These are phyloP conservation scores for Eucalyptus melliodora DNA, from an alignment of 345 rosid genomes.

Conservation along the genomic window DNA sequence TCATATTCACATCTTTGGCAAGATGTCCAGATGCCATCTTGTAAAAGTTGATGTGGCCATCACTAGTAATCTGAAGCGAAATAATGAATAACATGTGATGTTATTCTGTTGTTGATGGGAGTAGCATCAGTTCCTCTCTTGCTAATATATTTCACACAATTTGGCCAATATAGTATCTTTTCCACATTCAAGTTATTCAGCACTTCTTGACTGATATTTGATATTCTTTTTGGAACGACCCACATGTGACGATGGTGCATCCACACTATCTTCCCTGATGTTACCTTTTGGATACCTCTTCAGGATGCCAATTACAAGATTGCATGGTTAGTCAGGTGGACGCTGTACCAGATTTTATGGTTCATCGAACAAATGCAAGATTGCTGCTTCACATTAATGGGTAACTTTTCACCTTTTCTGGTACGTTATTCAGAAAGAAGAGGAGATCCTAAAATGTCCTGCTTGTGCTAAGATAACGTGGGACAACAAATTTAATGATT, in stretches of 20 bases:
- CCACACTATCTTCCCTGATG: not conserved
- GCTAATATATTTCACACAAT: not conserved
- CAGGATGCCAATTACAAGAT: not conserved
- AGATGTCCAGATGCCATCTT: not conserved
- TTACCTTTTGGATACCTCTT: not conserved
- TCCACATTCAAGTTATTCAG: not conserved
- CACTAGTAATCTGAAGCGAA: not conserved
- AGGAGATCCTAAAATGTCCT: not conserved
- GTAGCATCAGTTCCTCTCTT: not conserved
- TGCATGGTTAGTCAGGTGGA: constrained; percentile 53
- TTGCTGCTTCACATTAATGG: constrained; percentile 79
- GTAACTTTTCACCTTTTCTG: constrained; percentile 22
- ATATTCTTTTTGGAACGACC: no score
- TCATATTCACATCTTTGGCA: not conserved
- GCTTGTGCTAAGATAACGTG: not conserved
- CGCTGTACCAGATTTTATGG: constrained; percentile 66
- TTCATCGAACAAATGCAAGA: constrained; percentile 84
- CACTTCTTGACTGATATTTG: not conserved
- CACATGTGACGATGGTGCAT: not conserved
- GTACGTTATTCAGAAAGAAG: not conserved
- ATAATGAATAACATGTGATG: not conserved
- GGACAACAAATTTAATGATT: not conserved
- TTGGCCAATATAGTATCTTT: not conserved
- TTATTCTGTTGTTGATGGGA: not conserved
- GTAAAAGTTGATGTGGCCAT: not conserved